These are phyloP conservation scores for Populus alba DNA, from an alignment of 345 rosid genomes.

Conservation along the genomic window DNA sequence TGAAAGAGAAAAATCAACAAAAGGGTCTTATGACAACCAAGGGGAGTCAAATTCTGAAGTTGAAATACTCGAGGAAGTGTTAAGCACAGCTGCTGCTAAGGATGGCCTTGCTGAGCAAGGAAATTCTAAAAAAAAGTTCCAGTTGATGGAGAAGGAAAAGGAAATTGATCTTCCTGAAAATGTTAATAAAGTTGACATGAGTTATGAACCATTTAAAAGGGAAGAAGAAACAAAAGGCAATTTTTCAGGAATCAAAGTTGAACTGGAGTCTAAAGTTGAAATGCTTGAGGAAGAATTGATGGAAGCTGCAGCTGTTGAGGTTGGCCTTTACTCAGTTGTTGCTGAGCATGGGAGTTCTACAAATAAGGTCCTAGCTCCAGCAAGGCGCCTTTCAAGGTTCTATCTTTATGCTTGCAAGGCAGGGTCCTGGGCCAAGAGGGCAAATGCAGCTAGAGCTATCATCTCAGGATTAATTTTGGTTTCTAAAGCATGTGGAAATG, in stretches of 20 bases:
- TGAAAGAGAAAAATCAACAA: constrained; percentile 18
- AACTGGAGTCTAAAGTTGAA: constrained; percentile 49
- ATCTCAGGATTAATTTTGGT: constrained; percentile 83
- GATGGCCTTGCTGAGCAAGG: constrained; percentile 69
- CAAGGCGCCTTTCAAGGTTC: constrained; percentile 86
- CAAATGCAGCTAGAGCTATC: constrained; percentile 65
- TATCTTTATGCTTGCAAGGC: constrained; percentile 72
- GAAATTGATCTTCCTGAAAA: constrained; percentile 26
- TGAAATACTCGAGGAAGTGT: constrained; percentile 63
- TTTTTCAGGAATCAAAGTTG: constrained; percentile 33
- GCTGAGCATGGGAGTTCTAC: constrained; percentile 91
- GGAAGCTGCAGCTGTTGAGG: constrained; percentile 89
- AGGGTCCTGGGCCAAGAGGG: constrained; percentile 47
- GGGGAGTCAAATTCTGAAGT: constrained; percentile 42
- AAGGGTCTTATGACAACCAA: constrained; percentile 30
- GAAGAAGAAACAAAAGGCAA: constrained; percentile 22
- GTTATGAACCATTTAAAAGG: constrained; percentile 9
- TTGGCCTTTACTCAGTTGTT: constrained; percentile 76
- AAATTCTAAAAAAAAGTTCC: constrained; percentile 59
- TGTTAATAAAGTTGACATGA: constrained; percentile 3
- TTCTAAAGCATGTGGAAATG: constrained; percentile 91
- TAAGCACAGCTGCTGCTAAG: constrained; percentile 71
- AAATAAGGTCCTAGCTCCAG: constrained; percentile 82
- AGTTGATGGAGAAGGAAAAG: constrained; percentile 24
- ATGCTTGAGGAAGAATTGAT: constrained; percentile 78